Conservation (phyloP, 208 protist genomes). For the Trypanosoma boissoni region DNA sequence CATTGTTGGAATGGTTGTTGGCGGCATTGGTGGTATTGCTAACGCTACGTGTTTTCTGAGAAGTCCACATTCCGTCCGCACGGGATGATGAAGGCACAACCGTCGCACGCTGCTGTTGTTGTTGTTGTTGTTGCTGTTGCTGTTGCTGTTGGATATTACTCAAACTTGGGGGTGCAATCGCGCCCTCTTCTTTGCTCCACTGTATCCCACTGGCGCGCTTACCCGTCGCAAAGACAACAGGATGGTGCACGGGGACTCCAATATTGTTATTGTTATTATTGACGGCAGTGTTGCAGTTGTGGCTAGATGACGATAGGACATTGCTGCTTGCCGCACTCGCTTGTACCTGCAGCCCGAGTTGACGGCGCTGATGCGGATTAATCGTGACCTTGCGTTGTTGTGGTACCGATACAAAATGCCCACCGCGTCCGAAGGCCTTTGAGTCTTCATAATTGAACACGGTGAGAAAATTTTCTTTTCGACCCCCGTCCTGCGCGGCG, state of each 20-base stretch:
- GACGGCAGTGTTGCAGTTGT: not conserved
- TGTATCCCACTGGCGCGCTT: not conserved
- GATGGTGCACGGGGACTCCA: not conserved
- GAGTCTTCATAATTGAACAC: constrained; percentile 78
- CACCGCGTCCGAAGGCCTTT: constrained; percentile 23
- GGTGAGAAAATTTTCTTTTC: constrained; percentile 40
- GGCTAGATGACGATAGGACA: not conserved
- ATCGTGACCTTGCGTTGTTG: constrained; percentile 46
- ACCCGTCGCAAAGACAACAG: constrained; percentile 25
- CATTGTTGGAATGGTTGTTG: constrained; percentile 5
- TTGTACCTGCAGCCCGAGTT: constrained; percentile 1
- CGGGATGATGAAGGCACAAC: too few relatives aligned
- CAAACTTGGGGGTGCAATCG: not conserved
- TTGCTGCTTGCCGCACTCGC: not conserved
- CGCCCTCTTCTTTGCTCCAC: constrained; percentile 4
- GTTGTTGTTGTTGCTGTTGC: too few relatives aligned
- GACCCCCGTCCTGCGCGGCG: constrained; percentile 41
- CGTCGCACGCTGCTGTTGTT: too few relatives aligned
- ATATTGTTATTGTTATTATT: not conserved
- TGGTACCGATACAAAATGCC: constrained; percentile 6
- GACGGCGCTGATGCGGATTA: not conserved
- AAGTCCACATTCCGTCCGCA: too few relatives aligned
- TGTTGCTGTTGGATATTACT: not conserved
- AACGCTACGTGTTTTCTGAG: not conserved
- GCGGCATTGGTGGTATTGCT: not conserved